Evolutionary conservation across 371 early-diverging fungal genomes (phyloP), one percentile per base, ranked within the genome.

Genomic region (Nosema muscidifuracis): DNA sequence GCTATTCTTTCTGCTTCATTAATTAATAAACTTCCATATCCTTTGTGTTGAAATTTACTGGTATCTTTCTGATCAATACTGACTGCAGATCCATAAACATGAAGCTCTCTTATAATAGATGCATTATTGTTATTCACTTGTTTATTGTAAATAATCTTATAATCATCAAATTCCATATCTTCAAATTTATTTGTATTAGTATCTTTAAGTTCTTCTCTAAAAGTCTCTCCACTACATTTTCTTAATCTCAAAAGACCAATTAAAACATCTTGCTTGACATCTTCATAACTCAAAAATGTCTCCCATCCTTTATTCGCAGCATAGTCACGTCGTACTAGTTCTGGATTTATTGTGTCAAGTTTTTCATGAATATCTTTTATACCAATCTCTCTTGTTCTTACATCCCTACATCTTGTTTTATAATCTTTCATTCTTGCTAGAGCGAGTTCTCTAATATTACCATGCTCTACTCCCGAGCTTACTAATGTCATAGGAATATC

Each of bases 401-500:
- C 95, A 83, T 99, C 99, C 16, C 98, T 89, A 80, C 98, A 97
- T 69, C 89, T 88, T 0, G 91, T 91, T 51, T 94, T 95, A 71
- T 96, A 83, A 84, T 99, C 99, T 77, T 88, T 89, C 94, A 97
- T 94, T 64, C 96, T 87, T 73, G 91, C 87, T 65, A 97, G 83
- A 0, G 96, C 97, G 58, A 97, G 84, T 84, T 99, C 97, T 65
- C 99, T 87, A 74, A 99, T 81, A 78, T 99, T 97, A 62, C 98
- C 99, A 82, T 97, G 89, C 82, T 97, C 99, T 13, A 99, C 98
- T 67, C 99, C 99, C 6, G 94, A 92, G 12, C 93, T 92, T 40
- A 99, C 99, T 30, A 99, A 85, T 12, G 99, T 97, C 99, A 99
- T 99, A n/a, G 99, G 99, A 76, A 99, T 99, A 86, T 99, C 99